phyloP scores from a whole-genome alignment of 2,329 filamentous ascomycete genomes.

The Apiospora malaysiana region DNA sequence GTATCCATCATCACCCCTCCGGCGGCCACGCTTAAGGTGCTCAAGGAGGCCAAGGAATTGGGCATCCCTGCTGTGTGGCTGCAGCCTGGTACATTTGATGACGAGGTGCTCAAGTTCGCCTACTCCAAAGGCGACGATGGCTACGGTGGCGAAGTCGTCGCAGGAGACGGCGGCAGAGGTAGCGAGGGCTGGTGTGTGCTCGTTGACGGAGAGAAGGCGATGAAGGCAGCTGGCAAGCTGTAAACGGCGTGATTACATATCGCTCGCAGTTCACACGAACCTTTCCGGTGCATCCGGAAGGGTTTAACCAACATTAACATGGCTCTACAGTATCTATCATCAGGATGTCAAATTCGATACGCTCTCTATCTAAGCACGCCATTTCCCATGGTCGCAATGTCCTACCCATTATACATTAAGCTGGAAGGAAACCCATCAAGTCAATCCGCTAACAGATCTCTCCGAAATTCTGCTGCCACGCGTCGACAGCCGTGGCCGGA shows the following conservation, averaged over 20 bases:
- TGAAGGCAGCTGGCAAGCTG: slow-evolving; percentile 62
- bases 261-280: background rate
- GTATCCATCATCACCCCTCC: slow-evolving; percentile 91
- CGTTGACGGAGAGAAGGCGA: slow-evolving; percentile 76
- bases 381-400: background rate
- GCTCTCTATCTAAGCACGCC: background rate
- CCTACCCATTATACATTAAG: slow-evolving; percentile 12
- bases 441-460: background rate
- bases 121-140: slow-evolving; percentile 43
- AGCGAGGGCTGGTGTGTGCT: slow-evolving; percentile 86
- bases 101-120: slow-evolving; percentile 74
- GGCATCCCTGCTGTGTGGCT: slow-evolving; percentile 82
- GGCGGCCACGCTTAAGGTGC: slow-evolving; percentile 71
- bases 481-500: background rate
- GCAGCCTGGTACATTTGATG: slow-evolving; percentile 88
- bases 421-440: background rate
- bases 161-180: slow-evolving; percentile 67
- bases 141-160: slow-evolving; percentile 73
- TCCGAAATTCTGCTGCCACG: background rate
- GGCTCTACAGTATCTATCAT: background rate
- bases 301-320: background rate
- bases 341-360: background rate
- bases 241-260: slow-evolving; percentile 22
- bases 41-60: slow-evolving; percentile 77
- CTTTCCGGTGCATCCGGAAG: background rate